A percentile compares a stretch with the other conserved stretches of the same genome.
Evolutionary conservation across 2,329 filamentous ascomycete species (phyloP).

Genomic region (Zasmidium citrigriseum): DNA sequence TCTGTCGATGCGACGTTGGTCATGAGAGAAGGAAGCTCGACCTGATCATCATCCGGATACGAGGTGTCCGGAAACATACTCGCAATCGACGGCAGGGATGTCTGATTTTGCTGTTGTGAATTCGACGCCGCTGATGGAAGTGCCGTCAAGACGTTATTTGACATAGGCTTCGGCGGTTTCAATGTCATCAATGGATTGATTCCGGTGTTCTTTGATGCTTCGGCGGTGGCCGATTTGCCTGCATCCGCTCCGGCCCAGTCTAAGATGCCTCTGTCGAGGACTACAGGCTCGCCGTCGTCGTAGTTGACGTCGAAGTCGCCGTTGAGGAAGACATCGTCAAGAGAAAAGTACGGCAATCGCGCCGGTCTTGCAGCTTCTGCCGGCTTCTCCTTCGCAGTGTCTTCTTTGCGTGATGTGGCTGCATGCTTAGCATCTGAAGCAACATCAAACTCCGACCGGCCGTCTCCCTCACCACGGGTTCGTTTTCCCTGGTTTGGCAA

Average conservation of each 20-base stretch:
- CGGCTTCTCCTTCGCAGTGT: neutral
- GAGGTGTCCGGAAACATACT: conserved; percentile 13
- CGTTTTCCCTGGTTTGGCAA: neutral
- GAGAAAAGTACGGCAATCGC: conserved; percentile 23
- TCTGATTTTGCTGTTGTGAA: conserved; percentile 9
- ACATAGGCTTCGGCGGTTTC: conserved; percentile 25
- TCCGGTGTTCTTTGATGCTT: conserved; percentile 12
- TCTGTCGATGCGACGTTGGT: too few species aligned
- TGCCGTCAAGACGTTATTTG: neutral
- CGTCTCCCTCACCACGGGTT: neutral
- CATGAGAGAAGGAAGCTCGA: conserved; percentile 33
- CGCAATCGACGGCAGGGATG: conserved; percentile 15
- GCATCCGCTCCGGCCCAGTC: conserved; percentile 30
- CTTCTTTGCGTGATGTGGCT: neutral
- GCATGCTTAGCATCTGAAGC: neutral
- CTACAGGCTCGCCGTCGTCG: conserved; percentile 29
- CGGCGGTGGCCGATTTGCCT: conserved; percentile 1
- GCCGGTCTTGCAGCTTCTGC: conserved; percentile 3
- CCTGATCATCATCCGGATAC: conserved; percentile 19
- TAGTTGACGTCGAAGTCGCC: conserved; percentile 26
- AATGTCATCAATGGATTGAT: conserved; percentile 31
- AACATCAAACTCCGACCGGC: neutral
- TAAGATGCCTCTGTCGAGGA: conserved; percentile 37
- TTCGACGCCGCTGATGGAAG: conserved; percentile 24
- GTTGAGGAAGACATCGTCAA: conserved; percentile 34